Evolutionary conservation across 2,329 filamentous ascomycete genomes (phyloP).

Genomic region (Cryphonectria naterciae): DNA sequence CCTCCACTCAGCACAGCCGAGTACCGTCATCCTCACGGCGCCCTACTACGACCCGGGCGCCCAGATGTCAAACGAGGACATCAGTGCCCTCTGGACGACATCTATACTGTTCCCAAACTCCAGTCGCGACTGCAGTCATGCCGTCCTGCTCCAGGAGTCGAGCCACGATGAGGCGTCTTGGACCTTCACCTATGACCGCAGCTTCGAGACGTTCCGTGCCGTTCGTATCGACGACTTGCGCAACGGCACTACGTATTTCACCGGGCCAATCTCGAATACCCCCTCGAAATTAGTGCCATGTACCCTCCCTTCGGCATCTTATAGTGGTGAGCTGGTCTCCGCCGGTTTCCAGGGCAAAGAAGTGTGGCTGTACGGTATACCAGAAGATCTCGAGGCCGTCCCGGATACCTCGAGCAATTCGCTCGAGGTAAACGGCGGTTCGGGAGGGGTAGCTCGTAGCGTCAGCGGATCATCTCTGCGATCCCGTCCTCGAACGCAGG

Average conservation of each 20-base stretch:
- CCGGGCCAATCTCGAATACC: conserved; percentile 64
- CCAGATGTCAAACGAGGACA: conserved; percentile 66
- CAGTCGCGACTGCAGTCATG: conserved; percentile 79
- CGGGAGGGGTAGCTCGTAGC: conserved; percentile 40
- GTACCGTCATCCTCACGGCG: conserved; percentile 76
- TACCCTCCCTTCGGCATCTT: conserved; percentile 71
- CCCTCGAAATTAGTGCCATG: conserved; percentile 65
- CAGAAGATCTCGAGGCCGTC: conserved; percentile 69
- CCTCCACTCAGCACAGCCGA: conserved; percentile 64
- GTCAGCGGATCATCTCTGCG: conserved; percentile 49
- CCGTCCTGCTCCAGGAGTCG: conserved; percentile 68
- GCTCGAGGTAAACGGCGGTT: conserved; percentile 31
- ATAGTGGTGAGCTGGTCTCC: conserved; percentile 71
- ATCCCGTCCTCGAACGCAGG: conserved; percentile 43
- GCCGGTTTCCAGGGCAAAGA: conserved; percentile 74
- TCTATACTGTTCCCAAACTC: conserved; percentile 83
- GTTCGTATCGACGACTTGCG: conserved; percentile 75
- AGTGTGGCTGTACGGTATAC: conserved; percentile 79
- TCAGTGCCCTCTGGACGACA: conserved; percentile 81
- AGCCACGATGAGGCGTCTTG: conserved; percentile 69
- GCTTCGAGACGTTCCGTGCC: conserved; percentile 77
- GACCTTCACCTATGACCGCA: conserved; percentile 78
- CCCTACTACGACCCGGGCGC: conserved; percentile 78
- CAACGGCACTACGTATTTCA: conserved; percentile 80
- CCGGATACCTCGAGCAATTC: conserved; percentile 42